phyloP scores from a whole-genome alignment of 805 yeast genomes.

The Saturnispora bothae region DNA sequence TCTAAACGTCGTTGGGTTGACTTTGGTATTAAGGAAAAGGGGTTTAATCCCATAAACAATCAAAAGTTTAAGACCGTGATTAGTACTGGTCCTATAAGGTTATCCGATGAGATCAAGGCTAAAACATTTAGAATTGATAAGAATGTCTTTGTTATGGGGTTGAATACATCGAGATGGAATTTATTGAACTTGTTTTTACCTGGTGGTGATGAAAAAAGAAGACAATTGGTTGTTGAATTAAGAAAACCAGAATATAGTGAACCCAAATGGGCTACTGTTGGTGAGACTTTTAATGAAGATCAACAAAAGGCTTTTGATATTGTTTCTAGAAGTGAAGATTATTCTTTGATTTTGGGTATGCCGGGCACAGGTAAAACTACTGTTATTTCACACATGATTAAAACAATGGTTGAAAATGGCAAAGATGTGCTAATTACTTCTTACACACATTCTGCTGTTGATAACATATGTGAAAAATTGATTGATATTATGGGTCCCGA shows the following conservation, averaged over 20 bases:
- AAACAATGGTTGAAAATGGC: conserved; percentile 44
- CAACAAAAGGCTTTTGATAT: conserved; percentile 61
- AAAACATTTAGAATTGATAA: conserved; percentile 59
- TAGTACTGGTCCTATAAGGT: not conserved
- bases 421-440: conserved; percentile 72
- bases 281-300: conserved; percentile 46
- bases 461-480: conserved; percentile 77
- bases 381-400: conserved; percentile 67
- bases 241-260: conserved; percentile 33
- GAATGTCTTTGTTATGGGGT: conserved; percentile 65
- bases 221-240: conserved; percentile 46
- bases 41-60: conserved; percentile 34
- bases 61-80: conserved; percentile 46
- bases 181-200: conserved; percentile 54
- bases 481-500: conserved; percentile 24
- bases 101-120: not conserved
- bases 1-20: conserved; percentile 41
- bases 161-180: conserved; percentile 70
- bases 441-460: conserved; percentile 94
- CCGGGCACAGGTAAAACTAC: conserved; percentile 98
- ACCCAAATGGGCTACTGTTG: conserved; percentile 11
- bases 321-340: conserved; percentile 59
- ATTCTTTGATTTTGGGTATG: conserved; percentile 83
- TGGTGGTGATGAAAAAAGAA: conserved; percentile 32
- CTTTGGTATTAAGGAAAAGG: conserved; percentile 29